Base-by-base conservation (phyloP, 805 yeast genomes). In the Danielia reshetovae region DNA sequence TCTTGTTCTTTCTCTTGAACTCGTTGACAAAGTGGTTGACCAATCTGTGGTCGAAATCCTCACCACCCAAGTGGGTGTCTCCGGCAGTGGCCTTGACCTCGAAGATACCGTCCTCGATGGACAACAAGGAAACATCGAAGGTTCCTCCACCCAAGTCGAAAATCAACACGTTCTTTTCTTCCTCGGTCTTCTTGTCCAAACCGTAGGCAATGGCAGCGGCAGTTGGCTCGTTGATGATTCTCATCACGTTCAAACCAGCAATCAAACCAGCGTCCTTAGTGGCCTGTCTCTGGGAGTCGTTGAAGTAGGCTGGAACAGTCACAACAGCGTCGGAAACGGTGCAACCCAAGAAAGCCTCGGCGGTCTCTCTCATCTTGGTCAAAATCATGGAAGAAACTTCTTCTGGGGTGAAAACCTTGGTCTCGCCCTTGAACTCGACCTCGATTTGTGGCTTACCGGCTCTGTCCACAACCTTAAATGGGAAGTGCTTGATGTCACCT, bases 31-130 rank as follows among this genome's bases (percentile, higher is more conserved):
- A 85, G 68, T 86, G 93, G 67, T 81, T 81, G 46, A 87, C 89
- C 58, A 87, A 82, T 66, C 87, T 79, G 73, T 75, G 79, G 70
- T 87, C 96, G 54, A 87, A 87, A 70, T 87, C 96, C 73, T 87
- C 95, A 78, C 96, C 96, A 77, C 96, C 96, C 68, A 87, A 78
- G 65, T 87, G 96, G 45, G 96, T 87, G 64, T 87, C 95, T 82
- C 96, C 96, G 43, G 94, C 87, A 44, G 96, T 67, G 42, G 73
- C 52, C 62, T 67, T 67, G 40, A 67, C 73, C 61, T 67, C 72
- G 51, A 67, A 67, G 48, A 67, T 65, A 63, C 73, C 72, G 45
- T 65, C 72, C 54, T 67, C 72, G 42, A 67, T 67, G 39, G 72
- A 62, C 52, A 67, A 62, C 40, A 67, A 56, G 34, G 73, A 67